Evolutionary conservation across 2,329 filamentous ascomycete genomes (phyloP), one percentile per base, ranked within the genome.

Genomic region (Stylonectria norvegica): DNA sequence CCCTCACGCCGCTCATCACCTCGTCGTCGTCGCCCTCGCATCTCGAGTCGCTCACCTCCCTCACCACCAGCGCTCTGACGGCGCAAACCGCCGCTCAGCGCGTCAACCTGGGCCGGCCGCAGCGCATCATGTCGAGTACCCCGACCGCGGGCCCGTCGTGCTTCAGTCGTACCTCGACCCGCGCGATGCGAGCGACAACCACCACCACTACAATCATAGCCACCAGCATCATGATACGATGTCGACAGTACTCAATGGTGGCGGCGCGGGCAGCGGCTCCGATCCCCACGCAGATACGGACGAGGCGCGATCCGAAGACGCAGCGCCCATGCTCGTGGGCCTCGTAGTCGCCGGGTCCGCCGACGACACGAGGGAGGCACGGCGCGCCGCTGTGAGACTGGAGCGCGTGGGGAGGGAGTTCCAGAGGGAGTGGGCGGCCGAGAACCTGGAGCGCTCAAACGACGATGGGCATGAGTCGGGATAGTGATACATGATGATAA

Each of bases 101-200:
- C 35, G 67, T 81, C 5, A 71, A 69, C 33, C 68, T 79, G 30
- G 78, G 78, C 49, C 53, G 57, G 5, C 74, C 77, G 3, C 68
- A 75, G 53, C 74, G 78, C 58, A 69, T 82, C 47, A 74, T 81
- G 60, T 81, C 56, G 78, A 81, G 56, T 75, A 76, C 56, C 64
- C 63, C 3, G 62, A 66, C 27, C 61, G 62, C 34, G 67, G 67
- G 16, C 60, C 68, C 48, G 60, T 71, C 34, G 59, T 71, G 31
- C 53, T 71, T 18, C 63, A 73, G 46, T 72, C 70, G 17, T 77
- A 70, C 53, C 58, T 76, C 45, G 67, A 71, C 41, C 66, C 67
- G 17, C 56, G 53, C 42, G 60, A 62, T 22, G 42, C 52, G 25
- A 39, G 33, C 34, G 47, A 38, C 34, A 42, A 40, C 27, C n/a